phyloP scores from a whole-genome alignment of 805 yeast species.

The Ogataea wickerhamii region DNA sequence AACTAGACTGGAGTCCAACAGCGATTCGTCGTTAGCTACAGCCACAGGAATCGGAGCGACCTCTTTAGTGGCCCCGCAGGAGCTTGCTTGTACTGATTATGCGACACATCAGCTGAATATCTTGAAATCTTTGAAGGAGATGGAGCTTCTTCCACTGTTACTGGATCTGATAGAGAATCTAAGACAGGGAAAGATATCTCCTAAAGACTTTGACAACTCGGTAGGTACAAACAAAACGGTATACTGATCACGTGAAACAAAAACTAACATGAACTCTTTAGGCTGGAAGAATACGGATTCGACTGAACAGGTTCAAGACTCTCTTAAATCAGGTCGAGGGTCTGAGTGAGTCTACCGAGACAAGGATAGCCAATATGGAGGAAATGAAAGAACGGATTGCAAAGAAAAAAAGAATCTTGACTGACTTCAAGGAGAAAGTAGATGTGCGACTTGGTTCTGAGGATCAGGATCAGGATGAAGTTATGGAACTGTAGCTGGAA shows the following conservation, averaged over 20 bases:
- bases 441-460: slow-evolving; percentile 4
- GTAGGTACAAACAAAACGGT: slow-evolving; percentile 22
- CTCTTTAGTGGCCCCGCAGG: slow-evolving; percentile 10
- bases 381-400: slow-evolving; percentile 32
- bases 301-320: slow-evolving; percentile 35
- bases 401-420: slow-evolving; percentile 25
- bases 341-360: slow-evolving; percentile 40
- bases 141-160: slow-evolving; percentile 39
- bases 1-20: neutral
- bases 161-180: slow-evolving; percentile 40
- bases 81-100: slow-evolving; percentile 14
- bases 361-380: slow-evolving; percentile 32
- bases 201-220: slow-evolving; percentile 42
- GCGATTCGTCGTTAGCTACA: neutral
- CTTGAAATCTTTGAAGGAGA: slow-evolving; percentile 30
- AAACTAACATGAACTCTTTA: slow-evolving; percentile 5
- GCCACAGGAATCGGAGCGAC: neutral
- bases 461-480: slow-evolving; percentile 1
- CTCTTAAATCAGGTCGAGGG: slow-evolving; percentile 42
- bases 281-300: slow-evolving; percentile 43
- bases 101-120: slow-evolving; percentile 21
- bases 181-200: slow-evolving; percentile 37
- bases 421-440: slow-evolving; percentile 20
- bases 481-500: no score
- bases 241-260: neutral